Percentiles rank a stretch among this genome's conserved stretches.
phyloP scores from a whole-genome alignment of 1,284 basidiomycete species.

The Exsudoporus floridanus region DNA sequence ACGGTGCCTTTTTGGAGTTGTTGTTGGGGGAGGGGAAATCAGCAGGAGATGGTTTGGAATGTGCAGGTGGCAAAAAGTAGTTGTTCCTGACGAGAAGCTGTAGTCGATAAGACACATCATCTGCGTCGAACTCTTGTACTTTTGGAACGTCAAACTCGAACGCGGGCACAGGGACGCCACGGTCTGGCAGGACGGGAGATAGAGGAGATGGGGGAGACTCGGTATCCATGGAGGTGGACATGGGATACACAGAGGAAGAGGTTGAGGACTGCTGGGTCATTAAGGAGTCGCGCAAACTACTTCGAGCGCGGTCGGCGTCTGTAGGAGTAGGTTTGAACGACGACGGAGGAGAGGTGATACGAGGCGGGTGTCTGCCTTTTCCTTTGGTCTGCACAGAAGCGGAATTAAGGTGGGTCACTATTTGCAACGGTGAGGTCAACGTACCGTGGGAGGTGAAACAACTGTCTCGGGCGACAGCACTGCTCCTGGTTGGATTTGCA shows the following conservation, averaged over 20 bases:
- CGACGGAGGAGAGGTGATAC: slow-evolving; percentile 35
- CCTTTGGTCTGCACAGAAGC: slow-evolving; percentile 26
- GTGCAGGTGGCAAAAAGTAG: slow-evolving; percentile 81
- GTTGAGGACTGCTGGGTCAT: slow-evolving; percentile 53
- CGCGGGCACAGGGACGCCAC: slow-evolving; percentile 45
- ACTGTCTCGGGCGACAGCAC: slow-evolving; percentile 11
- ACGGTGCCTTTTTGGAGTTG: slow-evolving; percentile 43
- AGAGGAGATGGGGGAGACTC: slow-evolving; percentile 58
- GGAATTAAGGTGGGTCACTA: slow-evolving; percentile 16
- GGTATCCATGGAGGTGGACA: slow-evolving; percentile 57
- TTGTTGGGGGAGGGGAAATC: slow-evolving; percentile 48
- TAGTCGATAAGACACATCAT: slow-evolving; percentile 80
- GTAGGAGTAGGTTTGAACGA: slow-evolving; percentile 32
- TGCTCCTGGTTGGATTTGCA: slow-evolving; percentile 11
- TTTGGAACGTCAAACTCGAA: slow-evolving; percentile 47
- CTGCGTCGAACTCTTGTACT: slow-evolving; percentile 61
- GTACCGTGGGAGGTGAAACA: slow-evolving; percentile 20
- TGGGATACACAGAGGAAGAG: slow-evolving; percentile 74
- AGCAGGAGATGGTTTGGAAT: slow-evolving; percentile 69
- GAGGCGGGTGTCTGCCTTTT: slow-evolving; percentile 26
- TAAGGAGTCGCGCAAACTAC: slow-evolving; percentile 48
- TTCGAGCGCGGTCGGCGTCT: slow-evolving; percentile 31
- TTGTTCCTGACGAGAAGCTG: slow-evolving; percentile 78
- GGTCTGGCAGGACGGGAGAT: slow-evolving; percentile 48
- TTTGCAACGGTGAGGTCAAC: slow-evolving; percentile 16